Conservation (phyloP, 495 filamentous ascomycete species). For the Penicillium macrosclerotiorum region DNA sequence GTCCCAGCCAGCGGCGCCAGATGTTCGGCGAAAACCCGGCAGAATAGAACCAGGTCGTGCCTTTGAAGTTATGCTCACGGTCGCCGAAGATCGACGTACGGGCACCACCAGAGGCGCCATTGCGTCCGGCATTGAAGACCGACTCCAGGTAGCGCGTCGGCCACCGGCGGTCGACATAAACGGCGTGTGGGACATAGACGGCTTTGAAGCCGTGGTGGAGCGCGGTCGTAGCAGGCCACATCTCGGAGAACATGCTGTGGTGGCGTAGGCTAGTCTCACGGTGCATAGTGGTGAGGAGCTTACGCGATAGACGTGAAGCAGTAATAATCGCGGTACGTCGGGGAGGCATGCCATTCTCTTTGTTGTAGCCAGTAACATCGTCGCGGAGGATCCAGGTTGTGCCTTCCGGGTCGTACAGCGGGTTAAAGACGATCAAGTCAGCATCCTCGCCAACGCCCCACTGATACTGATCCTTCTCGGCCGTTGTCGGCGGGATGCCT, state of each 20-base stretch:
- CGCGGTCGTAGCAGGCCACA: slow-evolving; percentile 85
- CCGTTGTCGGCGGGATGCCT: slow-evolving; percentile 64
- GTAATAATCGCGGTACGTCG: slow-evolving; percentile 89
- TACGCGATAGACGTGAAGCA: slow-evolving; percentile 74
- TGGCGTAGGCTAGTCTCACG: slow-evolving; percentile 74
- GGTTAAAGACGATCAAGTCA: slow-evolving; percentile 90
- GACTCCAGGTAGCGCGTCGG: slow-evolving; percentile 74
- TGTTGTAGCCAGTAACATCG: slow-evolving; percentile 89
- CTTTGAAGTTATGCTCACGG: slow-evolving; percentile 83
- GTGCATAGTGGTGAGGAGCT: slow-evolving; percentile 86
- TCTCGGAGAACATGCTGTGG: slow-evolving; percentile 92
- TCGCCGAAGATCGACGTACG: slow-evolving; percentile 77
- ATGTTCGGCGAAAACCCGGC: slow-evolving; percentile 79
- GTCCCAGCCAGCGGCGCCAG: slow-evolving; percentile 84
- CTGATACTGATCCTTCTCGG: slow-evolving; percentile 74
- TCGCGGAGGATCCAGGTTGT: slow-evolving; percentile 85
- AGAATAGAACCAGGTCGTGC: slow-evolving; percentile 94
- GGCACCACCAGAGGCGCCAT: slow-evolving; percentile 73
- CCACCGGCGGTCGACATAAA: slow-evolving; percentile 90
- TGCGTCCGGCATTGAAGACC: slow-evolving; percentile 80
- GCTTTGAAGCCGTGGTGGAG: slow-evolving; percentile 95
- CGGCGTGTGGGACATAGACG: slow-evolving; percentile 87
- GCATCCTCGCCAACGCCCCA: slow-evolving; percentile 95
- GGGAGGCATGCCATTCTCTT: slow-evolving; percentile 61
- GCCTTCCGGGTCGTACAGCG: slow-evolving; percentile 84